Conservation (phyloP, 2,329 filamentous ascomycete species). For the Macroventuria anomochaeta region DNA sequence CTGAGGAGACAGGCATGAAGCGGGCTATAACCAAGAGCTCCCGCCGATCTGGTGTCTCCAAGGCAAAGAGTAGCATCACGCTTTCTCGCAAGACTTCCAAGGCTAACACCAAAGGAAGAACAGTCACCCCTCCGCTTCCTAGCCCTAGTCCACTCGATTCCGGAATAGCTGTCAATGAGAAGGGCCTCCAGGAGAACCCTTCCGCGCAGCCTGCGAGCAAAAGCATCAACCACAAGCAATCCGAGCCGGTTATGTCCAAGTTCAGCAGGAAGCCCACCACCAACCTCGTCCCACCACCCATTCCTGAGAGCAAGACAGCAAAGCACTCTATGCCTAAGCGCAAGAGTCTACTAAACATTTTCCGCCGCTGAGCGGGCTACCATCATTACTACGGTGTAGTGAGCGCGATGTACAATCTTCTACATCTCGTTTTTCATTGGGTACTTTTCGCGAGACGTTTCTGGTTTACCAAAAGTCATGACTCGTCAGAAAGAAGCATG, state of each 20-base stretch:
- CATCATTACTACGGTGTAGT: neutral
- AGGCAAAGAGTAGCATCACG: slow-evolving; percentile 48
- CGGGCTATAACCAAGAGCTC: slow-evolving; percentile 49
- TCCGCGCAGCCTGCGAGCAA: slow-evolving; percentile 26
- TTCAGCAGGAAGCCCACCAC: slow-evolving; percentile 27
- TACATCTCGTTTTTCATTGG: neutral
- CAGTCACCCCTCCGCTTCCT: slow-evolving; percentile 42
- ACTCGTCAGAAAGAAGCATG: slow-evolving; percentile 7
- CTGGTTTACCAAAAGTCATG: slow-evolving; percentile 8
- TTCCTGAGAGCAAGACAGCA: slow-evolving; percentile 37
- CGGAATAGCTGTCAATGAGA: slow-evolving; percentile 42
- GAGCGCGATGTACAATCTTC: neutral
- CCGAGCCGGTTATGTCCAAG: slow-evolving; percentile 32
- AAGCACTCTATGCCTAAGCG: slow-evolving; percentile 53
- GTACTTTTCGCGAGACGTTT: neutral
- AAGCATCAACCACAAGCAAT: slow-evolving; percentile 32
- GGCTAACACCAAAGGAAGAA: slow-evolving; percentile 34
- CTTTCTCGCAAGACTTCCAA: slow-evolving; percentile 44
- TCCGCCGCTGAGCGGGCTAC: slow-evolving; percentile 39
- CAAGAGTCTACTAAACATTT: slow-evolving; percentile 56
- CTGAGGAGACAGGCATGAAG: slow-evolving; percentile 53
- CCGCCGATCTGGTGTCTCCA: slow-evolving; percentile 40
- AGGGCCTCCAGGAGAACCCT: slow-evolving; percentile 24
- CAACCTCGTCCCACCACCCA: slow-evolving; percentile 36
- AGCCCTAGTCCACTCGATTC: slow-evolving; percentile 47